Conservation (phyloP, 148 eudicot genomes). For the Chenopodium berlandieri region DNA sequence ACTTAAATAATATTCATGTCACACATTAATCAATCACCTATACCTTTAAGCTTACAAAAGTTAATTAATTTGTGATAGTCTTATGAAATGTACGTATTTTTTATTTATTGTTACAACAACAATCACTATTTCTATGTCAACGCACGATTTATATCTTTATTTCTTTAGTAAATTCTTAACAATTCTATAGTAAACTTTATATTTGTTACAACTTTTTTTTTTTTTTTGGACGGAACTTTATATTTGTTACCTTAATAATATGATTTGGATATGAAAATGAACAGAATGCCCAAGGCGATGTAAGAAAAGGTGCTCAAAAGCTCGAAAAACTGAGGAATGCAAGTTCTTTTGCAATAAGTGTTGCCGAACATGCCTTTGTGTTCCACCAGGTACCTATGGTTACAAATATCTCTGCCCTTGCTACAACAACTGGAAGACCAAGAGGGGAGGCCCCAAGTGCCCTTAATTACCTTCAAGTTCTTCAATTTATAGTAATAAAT, state of each 20-base stretch:
- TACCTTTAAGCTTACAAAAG: too few species aligned
- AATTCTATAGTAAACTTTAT: too few species aligned
- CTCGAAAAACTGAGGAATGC: constrained; percentile 33
- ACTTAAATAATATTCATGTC: too few species aligned
- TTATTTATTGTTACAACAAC: too few species aligned
- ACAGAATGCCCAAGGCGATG: constrained; percentile 37
- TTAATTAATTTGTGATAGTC: too few species aligned
- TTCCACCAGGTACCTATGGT: constrained; percentile 47
- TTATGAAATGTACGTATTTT: too few species aligned
- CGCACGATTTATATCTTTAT: too few species aligned
- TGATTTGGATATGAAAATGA: neutral
- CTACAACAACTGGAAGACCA: constrained; percentile 67
- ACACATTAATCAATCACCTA: too few species aligned
- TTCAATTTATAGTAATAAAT: too few species aligned
- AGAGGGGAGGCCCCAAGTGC: constrained; percentile 51
- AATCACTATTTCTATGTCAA: too few species aligned
- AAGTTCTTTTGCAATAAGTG: constrained; percentile 46
- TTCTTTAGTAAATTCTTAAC: neutral
- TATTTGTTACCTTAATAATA: neutral
- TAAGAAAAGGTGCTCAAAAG: constrained; percentile 19
- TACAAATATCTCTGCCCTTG: constrained; percentile 44
- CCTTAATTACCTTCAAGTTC: constrained; percentile 27
- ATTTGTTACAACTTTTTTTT: neutral
- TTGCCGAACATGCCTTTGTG: constrained; percentile 48
- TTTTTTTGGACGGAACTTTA: too few species aligned